A percentile compares a stretch with the other conserved stretches of the same genome.
Evolutionary conservation across 2,329 filamentous ascomycete genomes (phyloP).

Genomic region (Akanthomyces lecanii): DNA sequence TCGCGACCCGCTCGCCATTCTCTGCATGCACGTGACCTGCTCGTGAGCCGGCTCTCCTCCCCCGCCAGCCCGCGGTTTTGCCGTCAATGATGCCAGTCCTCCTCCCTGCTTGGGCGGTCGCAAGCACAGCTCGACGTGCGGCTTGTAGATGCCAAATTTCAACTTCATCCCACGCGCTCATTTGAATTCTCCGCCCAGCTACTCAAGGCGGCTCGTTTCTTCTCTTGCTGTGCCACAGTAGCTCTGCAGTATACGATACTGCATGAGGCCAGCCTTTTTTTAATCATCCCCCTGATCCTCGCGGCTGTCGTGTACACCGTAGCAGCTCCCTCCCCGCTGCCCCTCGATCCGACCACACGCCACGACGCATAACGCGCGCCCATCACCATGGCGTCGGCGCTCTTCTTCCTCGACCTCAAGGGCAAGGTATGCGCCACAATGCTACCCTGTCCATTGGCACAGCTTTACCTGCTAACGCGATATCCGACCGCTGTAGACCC

Average conservation of each 20-base stretch:
- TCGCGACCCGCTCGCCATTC: neutral
- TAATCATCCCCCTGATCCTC: neutral
- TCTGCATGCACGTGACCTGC: conserved; percentile 9
- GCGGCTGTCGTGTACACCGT: conserved; percentile 20
- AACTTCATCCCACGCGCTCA: conserved; percentile 11
- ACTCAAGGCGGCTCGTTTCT: conserved; percentile 23
- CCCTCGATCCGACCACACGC: conserved; percentile 22
- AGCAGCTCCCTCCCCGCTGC: conserved; percentile 23
- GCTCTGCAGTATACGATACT: conserved; percentile 1
- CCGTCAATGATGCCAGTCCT: conserved; percentile 18
- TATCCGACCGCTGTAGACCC: conserved; percentile 61
- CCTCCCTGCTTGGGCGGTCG: conserved; percentile 7
- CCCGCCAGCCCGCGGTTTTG: conserved; percentile 19
- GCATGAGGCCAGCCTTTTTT: conserved; percentile 1
- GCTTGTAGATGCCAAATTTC: conserved; percentile 13
- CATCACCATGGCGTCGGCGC: conserved; percentile 80
- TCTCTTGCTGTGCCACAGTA: conserved; percentile 16
- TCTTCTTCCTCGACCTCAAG: conserved; percentile 99
- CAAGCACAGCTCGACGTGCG: neutral
- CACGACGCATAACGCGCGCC: conserved; percentile 16
- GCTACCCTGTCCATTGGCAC: neutral
- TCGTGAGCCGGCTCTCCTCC: neutral
- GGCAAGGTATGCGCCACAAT: conserved; percentile 68
- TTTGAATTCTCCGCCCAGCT: conserved; percentile 10
- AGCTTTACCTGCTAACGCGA: conserved; percentile 20